Evolutionary conservation across 2,329 filamentous ascomycete species (phyloP).

Genomic region (Paraphoma sp.): DNA sequence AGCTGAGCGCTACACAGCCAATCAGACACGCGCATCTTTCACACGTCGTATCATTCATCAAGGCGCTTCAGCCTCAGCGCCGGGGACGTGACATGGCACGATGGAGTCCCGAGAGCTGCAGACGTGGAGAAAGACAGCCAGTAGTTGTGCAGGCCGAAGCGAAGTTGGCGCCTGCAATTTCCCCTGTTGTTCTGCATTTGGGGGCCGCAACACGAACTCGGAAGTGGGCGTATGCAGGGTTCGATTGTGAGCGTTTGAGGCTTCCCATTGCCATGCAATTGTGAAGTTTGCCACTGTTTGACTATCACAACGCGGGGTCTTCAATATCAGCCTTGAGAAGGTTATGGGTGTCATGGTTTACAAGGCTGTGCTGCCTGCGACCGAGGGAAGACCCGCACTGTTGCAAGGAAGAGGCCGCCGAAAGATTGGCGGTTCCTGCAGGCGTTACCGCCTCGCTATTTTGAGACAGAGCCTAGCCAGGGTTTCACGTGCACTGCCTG

Average conservation of each 20-base stretch:
- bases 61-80: slow-evolving; percentile 19
- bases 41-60: slow-evolving; percentile 6
- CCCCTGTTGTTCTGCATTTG: slow-evolving; percentile 9
- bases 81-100: background rate
- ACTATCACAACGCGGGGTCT: too few species aligned
- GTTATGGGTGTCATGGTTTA: background rate
- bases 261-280: background rate
- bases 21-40: slow-evolving; percentile 6
- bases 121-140: slow-evolving; percentile 4
- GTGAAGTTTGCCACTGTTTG: background rate
- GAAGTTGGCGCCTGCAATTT: slow-evolving; percentile 25
- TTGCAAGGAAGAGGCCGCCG: background rate
- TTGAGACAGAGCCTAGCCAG: slow-evolving; percentile 18
- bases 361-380: slow-evolving; percentile 23
- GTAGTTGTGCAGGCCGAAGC: slow-evolving; percentile 29
- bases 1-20: slow-evolving; percentile 9
- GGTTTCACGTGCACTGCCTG: background rate
- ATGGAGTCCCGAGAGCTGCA: background rate
- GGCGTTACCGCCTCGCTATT: slow-evolving; percentile 22
- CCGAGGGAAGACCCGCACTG: background rate
- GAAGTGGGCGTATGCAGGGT: slow-evolving; percentile 11
- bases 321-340: too few species aligned
- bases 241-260: slow-evolving; percentile 3
- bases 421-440: background rate
- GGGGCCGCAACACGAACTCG: slow-evolving; percentile 14